Conservation (phyloP, 139 green algal species). For the Volvox reticuliferus region DNA sequence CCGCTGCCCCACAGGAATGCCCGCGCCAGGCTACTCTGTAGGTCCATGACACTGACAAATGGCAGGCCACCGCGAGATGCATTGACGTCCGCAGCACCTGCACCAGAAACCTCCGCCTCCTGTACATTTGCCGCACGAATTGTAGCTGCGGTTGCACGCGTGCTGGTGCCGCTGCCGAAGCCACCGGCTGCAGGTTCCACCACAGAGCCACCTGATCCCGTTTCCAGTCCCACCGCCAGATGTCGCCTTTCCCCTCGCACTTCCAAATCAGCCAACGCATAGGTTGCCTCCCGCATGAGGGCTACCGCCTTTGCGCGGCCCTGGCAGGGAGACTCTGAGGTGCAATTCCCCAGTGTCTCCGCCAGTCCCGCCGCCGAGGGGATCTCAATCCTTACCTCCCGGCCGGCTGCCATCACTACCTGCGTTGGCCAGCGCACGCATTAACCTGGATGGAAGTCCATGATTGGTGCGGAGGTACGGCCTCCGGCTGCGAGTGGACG, state of each 20-base stretch:
- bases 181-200: neutral
- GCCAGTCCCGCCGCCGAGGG: neutral
- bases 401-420: slow-evolving; percentile 13
- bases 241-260: neutral
- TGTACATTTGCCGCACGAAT: too few relatives aligned
- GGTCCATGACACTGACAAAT: neutral
- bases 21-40: neutral
- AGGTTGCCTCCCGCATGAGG: slow-evolving; percentile 48
- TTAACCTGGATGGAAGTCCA: too few relatives aligned
- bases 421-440: neutral
- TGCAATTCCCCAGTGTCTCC: neutral
- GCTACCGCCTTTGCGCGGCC: neutral
- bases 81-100: too few relatives aligned
- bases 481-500: too few relatives aligned
- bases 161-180: neutral
- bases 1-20: slow-evolving; percentile 10
- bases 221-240: neutral
- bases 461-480: too few relatives aligned
- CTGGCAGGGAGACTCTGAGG: neutral
- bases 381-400: neutral
- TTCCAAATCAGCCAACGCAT: slow-evolving; percentile 50
- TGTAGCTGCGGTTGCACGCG: neutral
- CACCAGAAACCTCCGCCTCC: too few relatives aligned
- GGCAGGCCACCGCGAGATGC: neutral
- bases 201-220: neutral